Evolutionary conservation across 176 grass and related monocot genomes (phyloP).

Genomic region (Cenchrus purpureus): DNA sequence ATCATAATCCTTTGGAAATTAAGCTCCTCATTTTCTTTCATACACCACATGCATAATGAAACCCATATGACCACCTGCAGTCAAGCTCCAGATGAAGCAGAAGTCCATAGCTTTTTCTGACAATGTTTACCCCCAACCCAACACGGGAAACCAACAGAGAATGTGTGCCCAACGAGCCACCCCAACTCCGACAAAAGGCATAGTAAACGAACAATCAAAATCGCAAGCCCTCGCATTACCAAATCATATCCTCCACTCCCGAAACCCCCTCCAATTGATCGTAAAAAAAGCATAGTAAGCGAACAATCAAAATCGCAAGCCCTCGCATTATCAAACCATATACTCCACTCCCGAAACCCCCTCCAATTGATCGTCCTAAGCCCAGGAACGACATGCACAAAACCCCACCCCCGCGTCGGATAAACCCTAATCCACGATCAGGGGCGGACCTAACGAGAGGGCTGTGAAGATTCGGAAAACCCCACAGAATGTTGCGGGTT

Average conservation of each 20-base stretch:
- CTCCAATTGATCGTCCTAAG: neutral
- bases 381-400: neutral
- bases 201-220: neutral
- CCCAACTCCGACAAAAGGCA: neutral
- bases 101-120: neutral
- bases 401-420: neutral
- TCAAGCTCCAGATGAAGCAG: neutral
- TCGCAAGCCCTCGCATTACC: neutral
- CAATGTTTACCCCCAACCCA: neutral
- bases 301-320: conserved; percentile 4
- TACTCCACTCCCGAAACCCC: neutral
- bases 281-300: neutral
- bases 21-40: neutral
- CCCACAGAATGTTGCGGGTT: neutral
- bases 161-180: neutral
- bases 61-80: neutral
- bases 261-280: neutral
- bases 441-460: neutral
- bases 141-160: neutral
- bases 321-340: neutral
- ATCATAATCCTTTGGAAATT: neutral
- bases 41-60: neutral
- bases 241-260: conserved; percentile 5
- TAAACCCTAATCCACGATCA: conserved; percentile 28
- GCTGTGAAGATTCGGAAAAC: neutral